A percentile compares a stretch with the other conserved stretches of the same genome.
phyloP scores from a whole-genome alignment of 306 rosid species.

The Casuarina cunninghamiana region DNA sequence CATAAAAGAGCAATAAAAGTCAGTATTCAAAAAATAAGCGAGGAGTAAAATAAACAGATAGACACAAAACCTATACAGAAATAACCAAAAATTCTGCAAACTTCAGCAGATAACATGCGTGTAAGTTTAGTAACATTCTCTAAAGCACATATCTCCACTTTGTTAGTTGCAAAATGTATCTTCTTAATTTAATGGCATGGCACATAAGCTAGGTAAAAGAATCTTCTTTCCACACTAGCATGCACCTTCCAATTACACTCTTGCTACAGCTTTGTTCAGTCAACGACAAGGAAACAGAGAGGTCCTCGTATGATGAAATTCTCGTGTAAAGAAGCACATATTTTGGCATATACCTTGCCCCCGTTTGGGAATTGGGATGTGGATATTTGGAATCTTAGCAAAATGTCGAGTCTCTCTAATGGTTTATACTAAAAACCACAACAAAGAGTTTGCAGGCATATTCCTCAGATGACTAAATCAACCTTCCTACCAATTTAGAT shows the following conservation, averaged over 20 bases:
- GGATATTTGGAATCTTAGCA: background rate
- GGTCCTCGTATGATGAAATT: background rate
- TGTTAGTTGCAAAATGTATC: background rate
- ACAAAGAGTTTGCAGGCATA: background rate
- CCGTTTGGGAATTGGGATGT: background rate
- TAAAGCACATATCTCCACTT: background rate
- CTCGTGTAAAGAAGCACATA: background rate
- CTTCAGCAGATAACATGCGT: background rate
- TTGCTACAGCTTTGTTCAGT: background rate
- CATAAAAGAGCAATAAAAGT: background rate
- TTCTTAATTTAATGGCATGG: background rate
- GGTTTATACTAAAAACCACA: background rate
- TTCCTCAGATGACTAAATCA: no score
- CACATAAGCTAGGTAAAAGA: slow-evolving; percentile 1
- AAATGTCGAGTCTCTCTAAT: background rate
- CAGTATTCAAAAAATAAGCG: background rate
- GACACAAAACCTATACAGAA: background rate
- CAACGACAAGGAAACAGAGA: background rate
- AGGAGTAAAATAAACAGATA: background rate
- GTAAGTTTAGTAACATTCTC: background rate
- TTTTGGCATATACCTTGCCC: background rate
- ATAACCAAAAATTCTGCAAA: background rate
- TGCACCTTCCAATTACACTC: background rate
- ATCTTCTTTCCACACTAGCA: background rate
- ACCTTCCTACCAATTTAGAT: no score